A percentile compares a stretch with the other conserved stretches of the same genome.
phyloP scores from a whole-genome alignment of 345 rosid genomes.

The Eucalyptus grandis region DNA sequence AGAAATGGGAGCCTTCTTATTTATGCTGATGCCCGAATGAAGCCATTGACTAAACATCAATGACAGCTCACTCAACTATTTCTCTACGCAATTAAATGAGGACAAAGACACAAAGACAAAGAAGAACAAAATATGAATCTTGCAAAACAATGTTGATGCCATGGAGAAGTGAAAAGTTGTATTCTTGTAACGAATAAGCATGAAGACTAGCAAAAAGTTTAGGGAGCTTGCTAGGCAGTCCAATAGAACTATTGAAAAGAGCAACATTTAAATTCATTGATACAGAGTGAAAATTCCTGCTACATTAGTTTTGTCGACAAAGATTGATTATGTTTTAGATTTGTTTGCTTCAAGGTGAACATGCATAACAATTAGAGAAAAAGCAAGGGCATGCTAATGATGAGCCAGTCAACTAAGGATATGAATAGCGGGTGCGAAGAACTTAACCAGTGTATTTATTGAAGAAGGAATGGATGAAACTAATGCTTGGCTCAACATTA shows the following conservation, averaged over 20 bases:
- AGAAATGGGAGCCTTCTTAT: not conserved
- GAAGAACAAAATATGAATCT: not conserved
- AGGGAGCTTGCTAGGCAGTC: not conserved
- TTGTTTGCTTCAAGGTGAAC: not conserved
- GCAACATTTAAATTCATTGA: no score
- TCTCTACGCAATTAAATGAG: not conserved
- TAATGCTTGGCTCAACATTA: not conserved
- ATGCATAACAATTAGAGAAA: no score
- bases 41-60: not conserved
- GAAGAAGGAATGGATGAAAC: not conserved
- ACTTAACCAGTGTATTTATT: no score
- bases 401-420: no score
- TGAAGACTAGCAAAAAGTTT: not conserved
- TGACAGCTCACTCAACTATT: not conserved
- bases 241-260: not conserved
- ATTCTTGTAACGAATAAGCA: not conserved
- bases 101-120: not conserved
- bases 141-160: not conserved
- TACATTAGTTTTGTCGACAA: not conserved
- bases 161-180: not conserved
- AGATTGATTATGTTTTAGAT: not conserved
- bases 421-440: no score
- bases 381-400: no score
- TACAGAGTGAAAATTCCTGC: not conserved
- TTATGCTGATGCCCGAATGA: not conserved